phyloP scores from a whole-genome alignment of 1,139 yeast genomes.

The Candida frijolesensis region DNA sequence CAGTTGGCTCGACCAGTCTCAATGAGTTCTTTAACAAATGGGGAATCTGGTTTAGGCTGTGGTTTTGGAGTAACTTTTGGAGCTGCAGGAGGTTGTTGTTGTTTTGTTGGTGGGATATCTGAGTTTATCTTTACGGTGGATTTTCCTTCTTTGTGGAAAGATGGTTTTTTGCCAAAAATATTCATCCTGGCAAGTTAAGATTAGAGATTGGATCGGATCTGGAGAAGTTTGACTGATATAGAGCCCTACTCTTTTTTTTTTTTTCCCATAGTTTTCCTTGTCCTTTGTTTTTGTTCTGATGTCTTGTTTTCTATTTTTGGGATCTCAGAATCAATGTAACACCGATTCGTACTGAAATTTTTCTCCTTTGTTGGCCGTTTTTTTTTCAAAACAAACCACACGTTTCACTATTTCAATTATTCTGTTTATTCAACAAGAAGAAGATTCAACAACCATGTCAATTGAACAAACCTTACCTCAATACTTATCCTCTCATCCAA shows the following conservation, averaged over 20 bases:
- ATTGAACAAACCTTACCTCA: conserved; percentile 14
- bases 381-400: neutral
- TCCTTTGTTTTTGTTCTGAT: neutral
- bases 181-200: neutral
- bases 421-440: too few relatives aligned
- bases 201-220: neutral
- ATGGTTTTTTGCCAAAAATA: conserved; percentile 21
- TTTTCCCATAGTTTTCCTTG: neutral
- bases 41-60: conserved; percentile 28
- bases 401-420: neutral
- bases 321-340: neutral
- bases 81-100: conserved; percentile 9
- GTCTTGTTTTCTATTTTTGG: neutral
- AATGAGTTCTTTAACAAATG: conserved; percentile 36
- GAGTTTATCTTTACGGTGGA: conserved; percentile 10
- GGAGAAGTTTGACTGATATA: too few relatives aligned
- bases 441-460: conserved; percentile 14
- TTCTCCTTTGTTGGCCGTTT: neutral
- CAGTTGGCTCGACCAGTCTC: conserved; percentile 48
- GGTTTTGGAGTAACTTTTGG: conserved; percentile 15
- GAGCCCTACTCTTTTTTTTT: neutral
- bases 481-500: conserved; percentile 34
- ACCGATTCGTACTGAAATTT: neutral
- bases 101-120: conserved; percentile 15
- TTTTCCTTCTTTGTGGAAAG: conserved; percentile 36